phyloP scores from a whole-genome alignment of 495 filamentous ascomycete genomes.

The Polyplosphaeria fusca region DNA sequence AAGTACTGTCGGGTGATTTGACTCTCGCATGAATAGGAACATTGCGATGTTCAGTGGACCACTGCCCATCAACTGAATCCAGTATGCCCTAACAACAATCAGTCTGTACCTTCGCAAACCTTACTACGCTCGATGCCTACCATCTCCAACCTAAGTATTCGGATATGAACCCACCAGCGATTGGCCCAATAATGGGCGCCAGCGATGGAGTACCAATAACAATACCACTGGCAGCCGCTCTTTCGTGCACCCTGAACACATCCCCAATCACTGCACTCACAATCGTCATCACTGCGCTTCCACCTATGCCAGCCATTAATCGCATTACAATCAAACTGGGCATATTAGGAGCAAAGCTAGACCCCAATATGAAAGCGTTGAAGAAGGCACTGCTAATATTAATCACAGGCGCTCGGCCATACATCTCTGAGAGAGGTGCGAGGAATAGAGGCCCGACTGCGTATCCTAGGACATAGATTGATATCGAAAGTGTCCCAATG shows the following conservation, averaged over 20 bases:
- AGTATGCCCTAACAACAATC: constrained; percentile 5
- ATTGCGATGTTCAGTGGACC: constrained; percentile 18
- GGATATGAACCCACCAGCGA: constrained; percentile 28
- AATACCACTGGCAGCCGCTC: constrained; percentile 18
- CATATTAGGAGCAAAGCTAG: constrained; percentile 21
- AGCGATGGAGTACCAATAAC: constrained; percentile 23
- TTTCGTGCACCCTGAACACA: constrained; percentile 20
- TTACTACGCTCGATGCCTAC: too few species aligned
- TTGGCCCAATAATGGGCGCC: constrained; percentile 27
- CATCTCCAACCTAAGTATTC: constrained; percentile 27
- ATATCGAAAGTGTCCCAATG: constrained; percentile 24
- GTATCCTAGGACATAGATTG: constrained; percentile 28
- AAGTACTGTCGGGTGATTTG: constrained; percentile 22
- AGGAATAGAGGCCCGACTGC: constrained; percentile 29
- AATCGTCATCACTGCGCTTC: constrained; percentile 25
- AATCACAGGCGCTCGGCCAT: constrained; percentile 17
- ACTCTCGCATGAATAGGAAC: constrained; percentile 26
- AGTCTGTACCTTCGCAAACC: not conserved
- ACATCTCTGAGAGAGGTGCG: constrained; percentile 28
- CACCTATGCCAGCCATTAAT: constrained; percentile 24
- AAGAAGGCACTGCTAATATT: constrained; percentile 16
- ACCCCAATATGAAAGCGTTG: constrained; percentile 22
- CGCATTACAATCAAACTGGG: constrained; percentile 25
- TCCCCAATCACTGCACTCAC: constrained; percentile 20
- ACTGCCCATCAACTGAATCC: constrained; percentile 21